Evolutionary conservation across 345 rosid species (phyloP).

Genomic region (Populus tremula): DNA sequence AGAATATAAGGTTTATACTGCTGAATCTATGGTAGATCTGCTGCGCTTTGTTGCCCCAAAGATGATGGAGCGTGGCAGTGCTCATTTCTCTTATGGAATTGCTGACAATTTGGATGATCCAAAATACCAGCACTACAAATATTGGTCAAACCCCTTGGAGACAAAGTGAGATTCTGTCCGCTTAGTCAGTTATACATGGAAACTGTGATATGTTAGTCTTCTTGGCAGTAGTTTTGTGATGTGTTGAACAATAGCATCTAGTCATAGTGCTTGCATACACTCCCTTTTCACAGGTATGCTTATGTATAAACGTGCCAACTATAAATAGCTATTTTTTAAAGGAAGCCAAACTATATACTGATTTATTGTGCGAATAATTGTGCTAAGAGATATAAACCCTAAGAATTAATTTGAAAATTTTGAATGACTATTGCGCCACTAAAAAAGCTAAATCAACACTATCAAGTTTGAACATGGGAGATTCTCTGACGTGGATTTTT

Average conservation of each 20-base stretch:
- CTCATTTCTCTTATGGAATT: constrained; percentile 88
- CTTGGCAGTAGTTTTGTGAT: background rate
- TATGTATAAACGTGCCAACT: background rate
- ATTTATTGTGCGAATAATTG: too few species aligned
- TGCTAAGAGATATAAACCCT: background rate
- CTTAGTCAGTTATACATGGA: background rate
- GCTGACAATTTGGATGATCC: constrained; percentile 93
- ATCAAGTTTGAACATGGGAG: background rate
- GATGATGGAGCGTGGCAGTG: constrained; percentile 83
- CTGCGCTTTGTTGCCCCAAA: constrained; percentile 86
- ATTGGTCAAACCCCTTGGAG: constrained; percentile 96
- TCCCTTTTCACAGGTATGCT: background rate
- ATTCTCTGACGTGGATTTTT: background rate
- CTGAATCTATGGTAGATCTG: constrained; percentile 63
- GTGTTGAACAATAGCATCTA: background rate
- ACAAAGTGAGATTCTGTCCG: constrained; percentile 55
- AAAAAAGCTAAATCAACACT: background rate
- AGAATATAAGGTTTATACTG: constrained; percentile 76
- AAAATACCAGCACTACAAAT: constrained; percentile 67
- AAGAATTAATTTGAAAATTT: constrained; percentile 2
- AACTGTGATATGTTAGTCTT: background rate
- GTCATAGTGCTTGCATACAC: background rate
- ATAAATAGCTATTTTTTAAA: background rate
- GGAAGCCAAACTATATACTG: background rate
- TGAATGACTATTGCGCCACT: background rate